Percentiles rank a stretch among this genome's conserved stretches.
These are phyloP conservation scores for Stagonosporopsis rhizophila DNA, from an alignment of 2,329 filamentous ascomycete species.

Conservation along the genomic window DNA sequence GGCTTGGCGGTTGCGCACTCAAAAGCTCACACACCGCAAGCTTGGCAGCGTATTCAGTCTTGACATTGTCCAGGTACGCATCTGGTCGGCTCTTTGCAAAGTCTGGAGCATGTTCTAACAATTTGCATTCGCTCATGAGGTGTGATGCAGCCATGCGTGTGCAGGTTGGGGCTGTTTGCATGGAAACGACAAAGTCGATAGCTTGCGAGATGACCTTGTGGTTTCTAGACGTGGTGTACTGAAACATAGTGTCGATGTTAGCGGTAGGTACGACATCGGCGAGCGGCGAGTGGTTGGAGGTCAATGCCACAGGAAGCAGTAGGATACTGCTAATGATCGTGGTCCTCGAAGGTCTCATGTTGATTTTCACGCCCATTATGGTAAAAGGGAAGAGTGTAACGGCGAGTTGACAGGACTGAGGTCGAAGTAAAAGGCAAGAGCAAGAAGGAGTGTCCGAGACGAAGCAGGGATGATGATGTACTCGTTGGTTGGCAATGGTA, in stretches of 20 bases:
- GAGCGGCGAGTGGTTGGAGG: constrained; percentile 26
- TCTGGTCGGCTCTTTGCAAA: constrained; percentile 38
- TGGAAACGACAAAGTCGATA: constrained; percentile 32
- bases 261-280: constrained; percentile 23
- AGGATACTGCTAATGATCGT: neutral
- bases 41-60: constrained; percentile 66
- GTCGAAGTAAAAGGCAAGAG: neutral
- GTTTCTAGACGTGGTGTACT: constrained; percentile 32
- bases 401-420: neutral
- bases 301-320: constrained; percentile 1
- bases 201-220: constrained; percentile 34
- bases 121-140: constrained; percentile 62
- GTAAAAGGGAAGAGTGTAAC: neutral
- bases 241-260: constrained; percentile 31
- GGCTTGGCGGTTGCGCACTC: constrained; percentile 50
- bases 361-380: neutral
- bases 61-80: constrained; percentile 48
- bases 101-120: constrained; percentile 49
- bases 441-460: neutral
- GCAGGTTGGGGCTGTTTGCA: constrained; percentile 52
- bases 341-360: constrained; percentile 1
- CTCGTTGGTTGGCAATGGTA: neutral
- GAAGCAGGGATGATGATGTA: neutral
- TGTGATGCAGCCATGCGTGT: constrained; percentile 59
- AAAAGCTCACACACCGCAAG: constrained; percentile 69